Percentiles rank a stretch among this genome's conserved stretches.
phyloP scores from a whole-genome alignment of 208 protist species.

The Acanthamoeba healyi region DNA sequence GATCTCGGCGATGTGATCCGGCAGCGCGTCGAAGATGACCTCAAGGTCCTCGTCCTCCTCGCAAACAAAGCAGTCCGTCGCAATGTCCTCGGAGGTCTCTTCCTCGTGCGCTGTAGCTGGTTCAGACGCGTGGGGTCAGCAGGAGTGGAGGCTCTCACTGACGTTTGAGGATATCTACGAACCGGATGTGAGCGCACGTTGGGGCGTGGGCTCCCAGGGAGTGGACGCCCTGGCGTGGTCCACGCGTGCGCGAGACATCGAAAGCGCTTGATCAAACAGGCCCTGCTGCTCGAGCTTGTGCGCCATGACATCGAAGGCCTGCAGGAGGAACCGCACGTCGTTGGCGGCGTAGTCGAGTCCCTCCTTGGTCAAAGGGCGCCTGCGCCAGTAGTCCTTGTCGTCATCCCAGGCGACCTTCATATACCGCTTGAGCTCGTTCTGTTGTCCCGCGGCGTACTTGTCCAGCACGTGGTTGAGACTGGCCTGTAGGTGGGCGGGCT shows the following conservation, averaged over 20 bases:
- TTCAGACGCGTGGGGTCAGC: too few species aligned
- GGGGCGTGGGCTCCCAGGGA: neutral
- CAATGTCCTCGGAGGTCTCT: neutral
- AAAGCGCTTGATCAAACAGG: neutral
- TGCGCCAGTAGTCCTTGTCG: neutral
- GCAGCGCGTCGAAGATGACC: neutral
- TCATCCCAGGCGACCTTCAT: neutral
- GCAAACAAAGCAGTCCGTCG: neutral
- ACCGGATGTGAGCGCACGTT: neutral
- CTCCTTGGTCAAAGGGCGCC: neutral
- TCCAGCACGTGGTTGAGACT: neutral
- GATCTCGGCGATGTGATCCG: neutral
- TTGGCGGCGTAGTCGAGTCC: neutral
- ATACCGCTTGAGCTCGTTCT: neutral
- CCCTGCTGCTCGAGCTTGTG: neutral
- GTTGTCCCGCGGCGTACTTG: neutral
- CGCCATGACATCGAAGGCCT: neutral
- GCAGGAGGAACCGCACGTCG: neutral
- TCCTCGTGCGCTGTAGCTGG: too few species aligned
- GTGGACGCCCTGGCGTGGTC: neutral
- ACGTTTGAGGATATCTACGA: neutral
- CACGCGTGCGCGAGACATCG: neutral
- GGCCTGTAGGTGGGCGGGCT: neutral
- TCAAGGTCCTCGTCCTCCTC: neutral
- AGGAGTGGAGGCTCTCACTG: too few species aligned